phyloP scores from a whole-genome alignment of 1,284 basidiomycete species.

The Ustilago loliicola region DNA sequence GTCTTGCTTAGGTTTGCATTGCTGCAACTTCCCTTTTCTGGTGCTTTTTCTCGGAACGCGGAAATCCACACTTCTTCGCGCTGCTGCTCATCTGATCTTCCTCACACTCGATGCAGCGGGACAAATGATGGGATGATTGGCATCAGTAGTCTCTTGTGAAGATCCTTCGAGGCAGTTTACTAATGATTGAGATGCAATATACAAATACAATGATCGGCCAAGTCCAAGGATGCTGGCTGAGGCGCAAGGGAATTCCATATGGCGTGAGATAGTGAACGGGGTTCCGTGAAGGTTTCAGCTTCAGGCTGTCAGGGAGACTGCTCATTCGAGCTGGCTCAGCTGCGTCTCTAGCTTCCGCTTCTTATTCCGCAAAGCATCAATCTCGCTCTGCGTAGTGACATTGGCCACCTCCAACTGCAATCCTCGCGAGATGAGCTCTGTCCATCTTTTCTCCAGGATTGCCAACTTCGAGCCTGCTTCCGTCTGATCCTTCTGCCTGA shows the following conservation, averaged over 20 bases:
- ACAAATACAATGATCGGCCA: constrained; percentile 30
- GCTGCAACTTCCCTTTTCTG: constrained; percentile 1
- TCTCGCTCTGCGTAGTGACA: constrained; percentile 81
- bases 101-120: neutral
- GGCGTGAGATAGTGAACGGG: neutral
- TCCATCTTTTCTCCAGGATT: constrained; percentile 86
- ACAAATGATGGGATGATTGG: neutral
- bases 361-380: constrained; percentile 68
- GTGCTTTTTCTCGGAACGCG: constrained; percentile 30
- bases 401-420: constrained; percentile 94
- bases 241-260: neutral
- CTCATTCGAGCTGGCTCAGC: constrained; percentile 29
- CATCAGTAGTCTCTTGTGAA: too few relatives aligned
- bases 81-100: neutral
- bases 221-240: neutral
- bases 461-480: constrained; percentile 82
- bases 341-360: constrained; percentile 31
- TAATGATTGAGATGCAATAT: constrained; percentile 5
- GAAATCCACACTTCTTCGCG: constrained; percentile 7
- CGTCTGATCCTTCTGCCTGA: constrained; percentile 74
- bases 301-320: neutral
- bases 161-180: neutral
- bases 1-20: neutral
- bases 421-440: constrained; percentile 85
- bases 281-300: neutral